Evolutionary conservation across 441 rosid species (phyloP), one percentile per base, ranked within the genome.

Genomic region (Omphalea diandra): DNA sequence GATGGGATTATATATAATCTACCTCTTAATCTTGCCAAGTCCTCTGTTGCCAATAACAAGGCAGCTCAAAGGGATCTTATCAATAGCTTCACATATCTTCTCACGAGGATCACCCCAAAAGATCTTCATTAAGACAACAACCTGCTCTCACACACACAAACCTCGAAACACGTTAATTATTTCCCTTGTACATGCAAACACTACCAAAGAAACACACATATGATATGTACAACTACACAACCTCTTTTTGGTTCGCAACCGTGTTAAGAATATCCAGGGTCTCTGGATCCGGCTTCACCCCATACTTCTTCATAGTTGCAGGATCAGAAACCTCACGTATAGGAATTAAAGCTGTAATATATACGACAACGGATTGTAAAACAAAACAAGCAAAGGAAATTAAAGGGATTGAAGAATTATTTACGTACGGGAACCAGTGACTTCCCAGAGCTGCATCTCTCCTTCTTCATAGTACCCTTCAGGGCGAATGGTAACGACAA

Each of bases 61-160:
- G 77, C 86, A 88, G 71, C 83, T 86, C 41, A 94, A 82, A 72
- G 96, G 96, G 75, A 92, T 80, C 47, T 77, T 69, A 44, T 94
- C 94, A 29, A 86, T 88, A 3, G 99, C 98, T 79, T 88, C 96
- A 57, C 90, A 85, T 27, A 92, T 76, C 90, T 89, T 88, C 77
- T 94, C 98, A 20, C 97, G 94, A 64, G 98, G 67, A 80, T 94
- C 98, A 64, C 98, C 98, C 97, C 97, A 90, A 27, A 77, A 92
- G 68, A 90, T 79, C 93, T 91, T 90, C 88, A 85, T 56, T 35
- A 90, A 73, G 74, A 90, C 91, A 61, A 70, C 82, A 57, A 94
- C 63, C 98, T 91, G 83, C 64, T 1, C 70, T 59, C 27, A 70
- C n/a, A n/a, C n/a, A n/a, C n/a, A n/a, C n/a, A n/a, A n/a, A n/a